Evolutionary conservation across 768 basidiomycete genomes (phyloP).

Genomic region (Hericium alpestre): DNA sequence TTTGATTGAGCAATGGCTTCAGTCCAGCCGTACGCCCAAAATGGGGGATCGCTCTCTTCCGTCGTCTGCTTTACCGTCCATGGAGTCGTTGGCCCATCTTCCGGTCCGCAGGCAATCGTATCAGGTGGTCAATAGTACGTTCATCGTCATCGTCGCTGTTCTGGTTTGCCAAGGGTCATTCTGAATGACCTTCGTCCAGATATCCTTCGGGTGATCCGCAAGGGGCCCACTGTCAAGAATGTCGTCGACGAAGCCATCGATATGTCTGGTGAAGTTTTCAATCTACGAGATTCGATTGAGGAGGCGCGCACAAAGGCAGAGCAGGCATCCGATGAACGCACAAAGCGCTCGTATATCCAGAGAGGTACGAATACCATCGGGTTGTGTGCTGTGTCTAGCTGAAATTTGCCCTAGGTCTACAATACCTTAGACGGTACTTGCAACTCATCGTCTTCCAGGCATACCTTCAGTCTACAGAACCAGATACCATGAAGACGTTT

Average conservation of each 20-base stretch:
- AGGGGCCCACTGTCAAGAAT: slow-evolving; percentile 77
- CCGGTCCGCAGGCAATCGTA: slow-evolving; percentile 50
- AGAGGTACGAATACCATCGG: slow-evolving; percentile 39
- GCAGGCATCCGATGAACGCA: slow-evolving; percentile 60
- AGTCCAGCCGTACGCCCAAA: slow-evolving; percentile 26
- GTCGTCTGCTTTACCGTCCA: slow-evolving; percentile 26
- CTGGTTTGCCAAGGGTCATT: slow-evolving; percentile 3
- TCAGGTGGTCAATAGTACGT: slow-evolving; percentile 80
- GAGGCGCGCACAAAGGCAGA: slow-evolving; percentile 69
- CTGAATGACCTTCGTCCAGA: slow-evolving; percentile 30
- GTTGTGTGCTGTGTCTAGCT: slow-evolving; percentile 4
- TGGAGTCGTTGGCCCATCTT: slow-evolving; percentile 21
- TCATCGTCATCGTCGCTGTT: background rate
- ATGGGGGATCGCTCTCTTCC: slow-evolving; percentile 33
- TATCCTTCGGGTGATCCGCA: slow-evolving; percentile 75
- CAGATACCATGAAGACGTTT: slow-evolving; percentile 68
- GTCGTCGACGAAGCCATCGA: slow-evolving; percentile 84
- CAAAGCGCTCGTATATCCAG: slow-evolving; percentile 55
- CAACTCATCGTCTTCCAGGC: slow-evolving; percentile 83
- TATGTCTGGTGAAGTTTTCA: slow-evolving; percentile 71
- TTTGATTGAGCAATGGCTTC: slow-evolving; percentile 78
- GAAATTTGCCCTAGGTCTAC: slow-evolving; percentile 40
- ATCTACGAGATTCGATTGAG: slow-evolving; percentile 85
- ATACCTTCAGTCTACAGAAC: slow-evolving; percentile 71
- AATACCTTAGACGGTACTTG: slow-evolving; percentile 77